Conservation (phyloP, 2,329 filamentous ascomycete species). For the Neonectria sp. region DNA sequence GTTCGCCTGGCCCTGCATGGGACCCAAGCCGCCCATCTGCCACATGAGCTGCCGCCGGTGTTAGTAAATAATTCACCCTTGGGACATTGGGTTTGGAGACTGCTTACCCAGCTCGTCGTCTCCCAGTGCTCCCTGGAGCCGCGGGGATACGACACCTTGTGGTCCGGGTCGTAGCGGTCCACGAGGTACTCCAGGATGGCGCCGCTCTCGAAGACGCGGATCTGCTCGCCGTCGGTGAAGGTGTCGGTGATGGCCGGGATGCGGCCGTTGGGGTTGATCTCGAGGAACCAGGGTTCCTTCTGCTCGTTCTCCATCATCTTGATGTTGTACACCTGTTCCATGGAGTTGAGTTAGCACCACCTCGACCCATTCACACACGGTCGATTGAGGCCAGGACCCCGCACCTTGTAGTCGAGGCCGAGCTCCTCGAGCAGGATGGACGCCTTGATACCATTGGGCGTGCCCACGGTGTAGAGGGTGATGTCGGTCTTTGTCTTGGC, state of each 20-base stretch:
- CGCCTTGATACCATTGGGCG: slow-evolving; percentile 92
- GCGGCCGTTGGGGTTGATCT: slow-evolving; percentile 93
- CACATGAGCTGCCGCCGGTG: slow-evolving; percentile 69
- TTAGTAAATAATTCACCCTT: no score
- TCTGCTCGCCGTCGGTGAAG: slow-evolving; percentile 79
- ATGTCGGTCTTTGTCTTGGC: slow-evolving; percentile 70
- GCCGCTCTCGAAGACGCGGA: slow-evolving; percentile 87
- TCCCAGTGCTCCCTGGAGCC: slow-evolving; percentile 84
- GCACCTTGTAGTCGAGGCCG: slow-evolving; percentile 82
- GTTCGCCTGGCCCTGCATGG: slow-evolving; percentile 87
- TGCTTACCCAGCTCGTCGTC: slow-evolving; percentile 79
- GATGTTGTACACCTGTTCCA: slow-evolving; percentile 70
- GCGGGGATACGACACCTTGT: slow-evolving; percentile 85
- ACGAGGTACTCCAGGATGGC: slow-evolving; percentile 89
- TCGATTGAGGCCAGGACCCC: not conserved
- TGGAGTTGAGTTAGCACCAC: not conserved
- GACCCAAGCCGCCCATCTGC: slow-evolving; percentile 85
- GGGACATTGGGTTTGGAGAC: no score
- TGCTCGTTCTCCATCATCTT: slow-evolving; percentile 83
- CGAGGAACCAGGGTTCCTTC: slow-evolving; percentile 89
- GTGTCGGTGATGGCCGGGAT: slow-evolving; percentile 91
- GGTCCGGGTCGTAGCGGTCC: slow-evolving; percentile 83
- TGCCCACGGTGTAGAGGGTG: slow-evolving; percentile 85
- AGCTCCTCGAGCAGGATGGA: slow-evolving; percentile 91
- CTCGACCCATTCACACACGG: not conserved